Percentiles rank a stretch among this genome's conserved stretches.
phyloP scores from a whole-genome alignment of 2,329 filamentous ascomycete genomes.

The Colletotrichum tabaci region DNA sequence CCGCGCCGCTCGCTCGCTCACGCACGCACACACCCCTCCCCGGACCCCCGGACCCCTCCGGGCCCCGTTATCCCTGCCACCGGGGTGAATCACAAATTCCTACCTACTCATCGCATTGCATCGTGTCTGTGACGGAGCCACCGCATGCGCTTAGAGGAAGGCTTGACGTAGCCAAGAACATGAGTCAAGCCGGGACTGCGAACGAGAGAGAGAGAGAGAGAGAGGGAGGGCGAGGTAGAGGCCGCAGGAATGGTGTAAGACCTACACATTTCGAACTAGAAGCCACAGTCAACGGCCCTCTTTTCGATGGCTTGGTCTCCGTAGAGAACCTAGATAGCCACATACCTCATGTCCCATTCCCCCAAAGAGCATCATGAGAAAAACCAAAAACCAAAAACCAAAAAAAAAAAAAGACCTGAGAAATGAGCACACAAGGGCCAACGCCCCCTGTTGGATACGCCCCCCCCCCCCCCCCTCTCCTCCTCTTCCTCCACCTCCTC shows the following conservation, averaged over 20 bases:
- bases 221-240: not conserved
- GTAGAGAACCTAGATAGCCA: not conserved
- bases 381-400: no score
- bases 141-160: not conserved
- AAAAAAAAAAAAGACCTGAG: no score
- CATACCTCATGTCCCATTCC: not conserved
- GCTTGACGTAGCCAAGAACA: not conserved
- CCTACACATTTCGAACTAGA: not conserved
- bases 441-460: not conserved
- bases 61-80: not conserved
- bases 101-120: not conserved
- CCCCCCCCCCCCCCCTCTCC: no score
- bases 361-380: not conserved
- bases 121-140: not conserved
- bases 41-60: no score
- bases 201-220: not conserved
- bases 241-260: not conserved
- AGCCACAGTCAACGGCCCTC: not conserved
- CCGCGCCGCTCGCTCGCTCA: not conserved
- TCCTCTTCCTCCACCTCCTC: conserved; percentile 3
- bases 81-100: not conserved
- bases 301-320: not conserved
- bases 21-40: not conserved
- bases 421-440: no score
- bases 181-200: no score